Evolutionary conservation across 2,329 filamentous ascomycete species (phyloP), one percentile per base, ranked within the genome.

Genomic region (Ceratocystis lukuohia): DNA sequence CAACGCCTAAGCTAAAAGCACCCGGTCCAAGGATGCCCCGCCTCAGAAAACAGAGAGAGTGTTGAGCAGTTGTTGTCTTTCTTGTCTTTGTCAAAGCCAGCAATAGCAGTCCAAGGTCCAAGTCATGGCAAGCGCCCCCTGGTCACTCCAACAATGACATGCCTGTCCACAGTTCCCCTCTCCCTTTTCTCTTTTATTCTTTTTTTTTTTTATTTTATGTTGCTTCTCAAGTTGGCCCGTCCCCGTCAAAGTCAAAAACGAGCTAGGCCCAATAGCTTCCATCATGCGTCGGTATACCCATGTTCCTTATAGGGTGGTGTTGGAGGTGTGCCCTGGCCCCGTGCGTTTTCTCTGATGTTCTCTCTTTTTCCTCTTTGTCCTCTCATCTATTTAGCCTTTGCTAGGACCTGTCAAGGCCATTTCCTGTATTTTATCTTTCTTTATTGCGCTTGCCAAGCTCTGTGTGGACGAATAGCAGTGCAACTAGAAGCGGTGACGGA

Each of bases 351-450:
- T 41, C 56, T 25, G 46, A 28, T 53, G 8, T 41, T 62, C 56
- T 28, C 59, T 66, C 45, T 64, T 69, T 37, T 50, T 37, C 37
- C 59, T 62, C n/a, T 2, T 10, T 63, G 28, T 44, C 30, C 61
- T 63, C n/a, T 22, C 12, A 22, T 28, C 5, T 15, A n/a, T 48
- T 30, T 63, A 63, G 53, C 53, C 53, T 59, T 59, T 33, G 25
- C 53, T n/a, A 33, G 28, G 53, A 33, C 3, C 25, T 57, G 25
- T 57, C 28, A 15, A 56, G 5, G 25, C 30, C 53, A 17, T 25
- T 10, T 25, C 8, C 15, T 28, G 48, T 15, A 10, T 53, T 53
- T 25, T 53, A 53, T 53, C 48, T n/a, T 25, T 53, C 15, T 25
- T 53, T 3, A 22, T 8, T 48, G 17, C 5, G 45, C 8, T 17